Percentiles rank a stretch among this genome's conserved stretches.
phyloP scores from a whole-genome alignment of 768 basidiomycete genomes.

The Pleurotus tuber-regium region DNA sequence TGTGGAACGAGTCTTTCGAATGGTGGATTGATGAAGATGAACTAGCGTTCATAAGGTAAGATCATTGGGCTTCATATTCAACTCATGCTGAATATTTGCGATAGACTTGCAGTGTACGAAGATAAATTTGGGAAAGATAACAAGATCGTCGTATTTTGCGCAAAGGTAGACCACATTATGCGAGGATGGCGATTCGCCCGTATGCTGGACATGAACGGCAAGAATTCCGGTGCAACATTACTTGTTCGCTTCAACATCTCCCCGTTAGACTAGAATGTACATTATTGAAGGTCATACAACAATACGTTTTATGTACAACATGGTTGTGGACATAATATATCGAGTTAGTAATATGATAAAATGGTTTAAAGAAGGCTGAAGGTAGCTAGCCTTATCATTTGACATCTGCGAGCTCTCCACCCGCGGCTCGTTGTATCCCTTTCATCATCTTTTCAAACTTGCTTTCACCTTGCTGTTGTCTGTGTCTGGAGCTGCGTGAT shows the following conservation, averaged over 20 bases:
- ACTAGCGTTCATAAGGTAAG: constrained; percentile 51
- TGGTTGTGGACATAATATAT: background rate
- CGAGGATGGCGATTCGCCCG: constrained; percentile 48
- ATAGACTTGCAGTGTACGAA: constrained; percentile 35
- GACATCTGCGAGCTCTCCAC: constrained; percentile 42
- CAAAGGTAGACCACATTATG: constrained; percentile 43
- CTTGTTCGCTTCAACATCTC: constrained; percentile 22
- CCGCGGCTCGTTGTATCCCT: constrained; percentile 64
- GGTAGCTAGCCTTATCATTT: constrained; percentile 1
- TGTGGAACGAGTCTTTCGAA: constrained; percentile 43
- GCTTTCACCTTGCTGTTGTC: constrained; percentile 29
- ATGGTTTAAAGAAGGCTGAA: background rate
- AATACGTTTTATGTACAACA: background rate
- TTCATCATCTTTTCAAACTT: constrained; percentile 44
- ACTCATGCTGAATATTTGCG: background rate
- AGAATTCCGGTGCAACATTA: constrained; percentile 39
- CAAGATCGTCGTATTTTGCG: constrained; percentile 50
- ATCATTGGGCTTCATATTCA: background rate
- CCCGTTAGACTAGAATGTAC: background rate
- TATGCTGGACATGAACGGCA: constrained; percentile 50
- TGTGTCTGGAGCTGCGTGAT: constrained; percentile 6
- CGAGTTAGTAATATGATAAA: background rate
- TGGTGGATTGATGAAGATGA: constrained; percentile 52
- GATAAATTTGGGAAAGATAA: constrained; percentile 44
- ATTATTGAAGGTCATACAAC: background rate